A percentile compares a stretch with the other conserved stretches of the same genome.
These are phyloP conservation scores for Colletotrichum zoysiae DNA, from an alignment of 2,329 filamentous ascomycete genomes.

Conservation along the genomic window DNA sequence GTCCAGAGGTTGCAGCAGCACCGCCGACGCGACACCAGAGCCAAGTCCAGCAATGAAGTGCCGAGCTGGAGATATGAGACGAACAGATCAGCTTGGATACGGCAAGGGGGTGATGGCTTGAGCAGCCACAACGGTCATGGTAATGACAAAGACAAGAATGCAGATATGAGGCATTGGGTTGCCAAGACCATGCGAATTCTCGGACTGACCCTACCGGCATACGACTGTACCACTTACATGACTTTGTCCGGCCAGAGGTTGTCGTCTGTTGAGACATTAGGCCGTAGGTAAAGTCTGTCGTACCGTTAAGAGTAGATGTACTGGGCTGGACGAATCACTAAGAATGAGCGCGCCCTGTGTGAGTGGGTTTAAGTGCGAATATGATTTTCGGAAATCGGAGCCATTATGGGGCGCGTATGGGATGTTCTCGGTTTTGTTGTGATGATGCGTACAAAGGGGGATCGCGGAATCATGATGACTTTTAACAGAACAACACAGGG, in stretches of 20 bases:
- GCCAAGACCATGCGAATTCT: background rate
- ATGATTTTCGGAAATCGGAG: background rate
- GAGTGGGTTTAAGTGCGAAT: background rate
- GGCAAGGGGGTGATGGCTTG: background rate
- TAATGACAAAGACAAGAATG: background rate
- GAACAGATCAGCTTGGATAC: constrained; percentile 6
- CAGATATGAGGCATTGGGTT: background rate
- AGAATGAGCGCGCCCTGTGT: background rate
- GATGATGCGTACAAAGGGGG: background rate
- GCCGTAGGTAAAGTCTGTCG: background rate
- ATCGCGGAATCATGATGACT: constrained; percentile 12
- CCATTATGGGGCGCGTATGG: background rate
- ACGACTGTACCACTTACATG: constrained; percentile 23
- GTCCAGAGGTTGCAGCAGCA: constrained; percentile 94
- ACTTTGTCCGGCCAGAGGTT: constrained; percentile 26
- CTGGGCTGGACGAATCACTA: background rate
- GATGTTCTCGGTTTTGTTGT: background rate
- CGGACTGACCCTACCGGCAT: background rate
- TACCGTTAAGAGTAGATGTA: background rate
- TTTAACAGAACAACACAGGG: constrained; percentile 8
- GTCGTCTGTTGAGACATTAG: constrained; percentile 30
- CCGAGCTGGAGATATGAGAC: constrained; percentile 66
- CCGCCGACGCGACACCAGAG: constrained; percentile 88
- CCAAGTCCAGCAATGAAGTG: constrained; percentile 91
- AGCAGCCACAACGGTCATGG: background rate